Percentiles rank a stretch among this genome's conserved stretches.
phyloP scores from a whole-genome alignment of 331 rosid genomes.

The Rhamnella rubrinervis region DNA sequence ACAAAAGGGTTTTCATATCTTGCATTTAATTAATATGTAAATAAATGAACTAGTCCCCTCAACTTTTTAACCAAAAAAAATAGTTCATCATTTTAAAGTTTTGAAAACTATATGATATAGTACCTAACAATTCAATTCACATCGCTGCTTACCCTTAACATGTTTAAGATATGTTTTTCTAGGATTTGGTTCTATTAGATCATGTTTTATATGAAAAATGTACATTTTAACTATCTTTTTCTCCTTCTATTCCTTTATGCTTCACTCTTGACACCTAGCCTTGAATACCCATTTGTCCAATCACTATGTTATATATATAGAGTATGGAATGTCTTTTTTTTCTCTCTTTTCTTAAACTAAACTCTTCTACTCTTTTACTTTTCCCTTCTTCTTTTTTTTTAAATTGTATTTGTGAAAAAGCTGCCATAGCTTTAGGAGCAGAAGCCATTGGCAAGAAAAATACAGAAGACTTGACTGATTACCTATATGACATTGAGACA shows the following conservation, averaged over 20 bases:
- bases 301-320: too few species aligned
- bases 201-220: not conserved
- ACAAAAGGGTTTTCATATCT: not conserved
- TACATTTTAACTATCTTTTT: not conserved
- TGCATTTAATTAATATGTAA: not conserved
- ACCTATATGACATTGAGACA: not conserved
- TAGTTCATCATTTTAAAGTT: conserved; percentile 3
- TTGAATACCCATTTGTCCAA: not conserved
- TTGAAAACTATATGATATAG: conserved; percentile 1
- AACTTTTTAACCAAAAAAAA: not conserved
- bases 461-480: not conserved
- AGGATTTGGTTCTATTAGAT: conserved; percentile 17
- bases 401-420: not conserved
- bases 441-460: not conserved
- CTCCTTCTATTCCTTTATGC: not conserved
- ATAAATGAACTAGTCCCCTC: not conserved
- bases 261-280: not conserved
- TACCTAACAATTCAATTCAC: conserved; percentile 17
- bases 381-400: not conserved
- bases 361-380: not conserved
- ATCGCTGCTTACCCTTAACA: not conserved
- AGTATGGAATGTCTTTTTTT: not conserved
- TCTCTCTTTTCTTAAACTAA: not conserved
- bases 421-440: not conserved
- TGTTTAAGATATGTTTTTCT: conserved; percentile 9